Evolutionary conservation across 140 eudicot species (phyloP).

Genomic region (Artemisia princeps): DNA sequence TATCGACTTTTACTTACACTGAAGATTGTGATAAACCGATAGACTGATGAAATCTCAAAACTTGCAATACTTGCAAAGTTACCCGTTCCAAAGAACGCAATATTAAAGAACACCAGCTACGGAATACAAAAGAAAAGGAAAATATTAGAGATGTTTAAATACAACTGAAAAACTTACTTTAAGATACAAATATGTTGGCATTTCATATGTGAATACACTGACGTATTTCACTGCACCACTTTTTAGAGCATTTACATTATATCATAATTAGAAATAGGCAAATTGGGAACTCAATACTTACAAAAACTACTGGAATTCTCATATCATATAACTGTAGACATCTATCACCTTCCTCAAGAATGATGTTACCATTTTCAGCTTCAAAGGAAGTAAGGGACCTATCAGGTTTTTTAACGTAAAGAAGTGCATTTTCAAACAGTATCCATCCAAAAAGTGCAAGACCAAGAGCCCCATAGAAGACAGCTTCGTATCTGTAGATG

Average conservation of each 20-base stretch:
- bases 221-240: no score
- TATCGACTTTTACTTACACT: constrained; percentile 56
- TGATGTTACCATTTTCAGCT: constrained; percentile 37
- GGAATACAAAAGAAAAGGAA: constrained; percentile 16
- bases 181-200: constrained; percentile 2
- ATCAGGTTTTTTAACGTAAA: constrained; percentile 38
- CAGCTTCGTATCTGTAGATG: constrained; percentile 78
- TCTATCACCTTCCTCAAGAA: constrained; percentile 47
- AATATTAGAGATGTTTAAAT: constrained; percentile 8
- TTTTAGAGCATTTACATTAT: neutral
- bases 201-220: no score
- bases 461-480: constrained; percentile 79
- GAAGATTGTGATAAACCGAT: constrained; percentile 93
- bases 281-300: constrained; percentile 36
- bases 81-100: constrained; percentile 97
- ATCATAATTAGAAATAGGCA: neutral
- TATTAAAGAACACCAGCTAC: constrained; percentile 83
- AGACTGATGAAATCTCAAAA: constrained; percentile 95
- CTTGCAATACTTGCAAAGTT: constrained; percentile 98
- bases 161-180: constrained; percentile 4
- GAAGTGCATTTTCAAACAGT: constrained; percentile 66
- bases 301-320: constrained; percentile 78
- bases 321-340: constrained; percentile 68
- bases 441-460: constrained; percentile 94
- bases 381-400: constrained; percentile 32